A percentile compares a stretch with the other conserved stretches of the same genome.
Conservation (phyloP, 2,329 filamentous ascomycete genomes). For the Falciphora oryzae region DNA sequence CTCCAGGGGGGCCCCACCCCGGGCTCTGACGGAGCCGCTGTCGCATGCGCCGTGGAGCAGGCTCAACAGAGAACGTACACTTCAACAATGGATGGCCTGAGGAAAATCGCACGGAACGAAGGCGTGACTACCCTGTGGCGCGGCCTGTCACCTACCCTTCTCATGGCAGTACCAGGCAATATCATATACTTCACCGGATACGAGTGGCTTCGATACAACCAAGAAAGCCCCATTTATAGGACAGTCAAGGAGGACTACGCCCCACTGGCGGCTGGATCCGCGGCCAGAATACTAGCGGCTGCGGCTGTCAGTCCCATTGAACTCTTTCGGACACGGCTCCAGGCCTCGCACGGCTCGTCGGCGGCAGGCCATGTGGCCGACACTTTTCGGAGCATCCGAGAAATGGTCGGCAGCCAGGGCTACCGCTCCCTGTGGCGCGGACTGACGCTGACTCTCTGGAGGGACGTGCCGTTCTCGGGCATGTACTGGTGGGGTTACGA, state of each 20-base stretch:
- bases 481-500: conserved; percentile 99
- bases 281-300: conserved; percentile 74
- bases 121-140: conserved; percentile 83
- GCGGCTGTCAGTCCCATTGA: conserved; percentile 84
- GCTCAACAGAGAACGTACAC: conserved; percentile 77
- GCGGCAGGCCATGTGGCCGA: conserved; percentile 68
- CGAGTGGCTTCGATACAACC: conserved; percentile 80
- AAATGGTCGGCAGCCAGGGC: conserved; percentile 74
- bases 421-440: conserved; percentile 86
- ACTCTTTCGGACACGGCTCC: conserved; percentile 87
- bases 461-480: conserved; percentile 94
- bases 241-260: conserved; percentile 63
- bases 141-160: conserved; percentile 84
- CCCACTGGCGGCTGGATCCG: conserved; percentile 72
- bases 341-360: conserved; percentile 60
- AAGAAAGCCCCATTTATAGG: conserved; percentile 63
- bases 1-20: conserved; percentile 41
- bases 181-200: conserved; percentile 99
- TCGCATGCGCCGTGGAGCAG: conserved; percentile 83
- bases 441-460: conserved; percentile 85
- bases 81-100: conserved; percentile 84
- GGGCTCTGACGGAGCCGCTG: conserved; percentile 29
- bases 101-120: conserved; percentile 93
- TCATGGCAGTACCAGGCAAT: conserved; percentile 92
- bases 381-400: conserved; percentile 67